Percentiles rank a stretch among this genome's conserved stretches.
Evolutionary conservation across 2,329 filamentous ascomycete genomes (phyloP).

Genomic region (Hypoxylon rubiginosum): DNA sequence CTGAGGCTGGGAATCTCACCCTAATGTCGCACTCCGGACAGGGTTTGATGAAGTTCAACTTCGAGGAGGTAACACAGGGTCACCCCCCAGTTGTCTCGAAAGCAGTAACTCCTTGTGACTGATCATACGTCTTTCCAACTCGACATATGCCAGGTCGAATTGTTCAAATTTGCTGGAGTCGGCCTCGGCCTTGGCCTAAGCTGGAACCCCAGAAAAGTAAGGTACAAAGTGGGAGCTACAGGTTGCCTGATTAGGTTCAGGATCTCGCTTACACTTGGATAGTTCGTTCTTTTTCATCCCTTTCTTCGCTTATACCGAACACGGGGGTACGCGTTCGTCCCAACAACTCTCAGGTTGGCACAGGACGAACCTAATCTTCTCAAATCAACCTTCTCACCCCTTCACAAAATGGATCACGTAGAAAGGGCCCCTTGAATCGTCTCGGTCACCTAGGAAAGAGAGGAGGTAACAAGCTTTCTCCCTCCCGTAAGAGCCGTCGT

Average conservation of each 20-base stretch:
- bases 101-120: slow-evolving; percentile 34
- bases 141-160: slow-evolving; percentile 24
- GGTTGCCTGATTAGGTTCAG: slow-evolving; percentile 39
- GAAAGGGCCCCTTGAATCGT: neutral
- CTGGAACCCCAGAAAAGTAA: slow-evolving; percentile 29
- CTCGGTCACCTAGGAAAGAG: slow-evolving; percentile 12
- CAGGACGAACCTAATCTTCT: slow-evolving; percentile 26
- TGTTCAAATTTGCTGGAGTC: neutral
- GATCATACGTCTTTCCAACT: slow-evolving; percentile 19
- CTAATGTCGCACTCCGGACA: slow-evolving; percentile 23
- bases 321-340: slow-evolving; percentile 27
- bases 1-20: slow-evolving; percentile 28
- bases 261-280: slow-evolving; percentile 38
- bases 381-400: slow-evolving; percentile 11
- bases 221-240: slow-evolving; percentile 24
- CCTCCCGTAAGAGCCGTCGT: slow-evolving; percentile 44
- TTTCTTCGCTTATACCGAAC: slow-evolving; percentile 29
- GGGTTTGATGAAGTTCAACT: slow-evolving; percentile 16
- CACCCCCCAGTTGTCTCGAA: slow-evolving; percentile 26
- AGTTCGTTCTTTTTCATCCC: slow-evolving; percentile 25
- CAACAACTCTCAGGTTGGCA: slow-evolving; percentile 24
- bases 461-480: slow-evolving; percentile 37
- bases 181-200: slow-evolving; percentile 16
- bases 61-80: slow-evolving; percentile 16
- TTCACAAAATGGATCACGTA: slow-evolving; percentile 16